These are phyloP conservation scores for Silene vulgaris DNA, from an alignment of 179 eudicot species.

Conservation along the genomic window DNA sequence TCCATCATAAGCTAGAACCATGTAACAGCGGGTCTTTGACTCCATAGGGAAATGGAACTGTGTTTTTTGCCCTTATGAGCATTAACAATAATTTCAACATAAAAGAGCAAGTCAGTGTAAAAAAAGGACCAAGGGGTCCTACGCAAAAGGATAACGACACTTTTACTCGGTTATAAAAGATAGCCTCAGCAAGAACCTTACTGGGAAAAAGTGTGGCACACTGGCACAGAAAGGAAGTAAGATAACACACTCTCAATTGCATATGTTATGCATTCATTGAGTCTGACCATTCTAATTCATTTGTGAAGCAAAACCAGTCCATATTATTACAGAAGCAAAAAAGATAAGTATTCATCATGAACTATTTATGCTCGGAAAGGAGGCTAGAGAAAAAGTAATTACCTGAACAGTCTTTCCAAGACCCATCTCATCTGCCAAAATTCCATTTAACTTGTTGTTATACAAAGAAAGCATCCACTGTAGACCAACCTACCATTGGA, in stretches of 20 bases:
- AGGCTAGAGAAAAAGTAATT: conserved; percentile 3
- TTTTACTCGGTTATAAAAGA: neutral
- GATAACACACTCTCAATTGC: neutral
- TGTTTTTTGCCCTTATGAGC: neutral
- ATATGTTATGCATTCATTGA: neutral
- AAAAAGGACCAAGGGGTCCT: neutral
- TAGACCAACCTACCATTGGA: conserved; percentile 74
- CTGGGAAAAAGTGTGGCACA: neutral
- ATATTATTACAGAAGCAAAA: neutral
- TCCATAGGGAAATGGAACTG: neutral
- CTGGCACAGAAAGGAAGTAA: neutral
- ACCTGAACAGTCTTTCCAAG: conserved; percentile 99
- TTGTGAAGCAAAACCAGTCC: neutral
- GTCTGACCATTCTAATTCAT: conserved; percentile 8
- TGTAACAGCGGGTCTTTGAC: neutral
- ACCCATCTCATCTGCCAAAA: conserved; percentile 99
- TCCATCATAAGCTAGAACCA: neutral
- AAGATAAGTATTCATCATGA: neutral
- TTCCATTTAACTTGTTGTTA: conserved; percentile 93
- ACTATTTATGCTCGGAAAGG: neutral
- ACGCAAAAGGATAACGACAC: neutral
- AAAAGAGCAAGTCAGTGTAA: neutral
- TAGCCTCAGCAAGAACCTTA: neutral
- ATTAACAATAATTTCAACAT: neutral
- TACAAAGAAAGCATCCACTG: conserved; percentile 99